Percentiles rank a stretch among this genome's conserved stretches.
Evolutionary conservation across 148 eudicot genomes (phyloP).

Genomic region (Mesembryanthemum crystallinum): DNA sequence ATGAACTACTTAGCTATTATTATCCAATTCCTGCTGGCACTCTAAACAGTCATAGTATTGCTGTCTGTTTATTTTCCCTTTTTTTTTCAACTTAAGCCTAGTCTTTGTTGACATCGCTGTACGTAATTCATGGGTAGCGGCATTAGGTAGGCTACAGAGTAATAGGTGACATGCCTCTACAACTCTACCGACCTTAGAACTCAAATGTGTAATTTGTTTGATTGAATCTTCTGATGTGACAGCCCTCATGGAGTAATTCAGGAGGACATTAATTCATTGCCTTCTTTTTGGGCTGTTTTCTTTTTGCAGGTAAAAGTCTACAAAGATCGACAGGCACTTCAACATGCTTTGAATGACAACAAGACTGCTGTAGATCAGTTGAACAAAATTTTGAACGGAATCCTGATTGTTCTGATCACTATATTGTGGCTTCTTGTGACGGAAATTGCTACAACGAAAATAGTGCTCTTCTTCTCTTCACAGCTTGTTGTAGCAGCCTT

Average conservation of each 20-base stretch:
- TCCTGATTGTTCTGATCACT: slow-evolving; percentile 41
- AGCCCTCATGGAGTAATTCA: neutral
- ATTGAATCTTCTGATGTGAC: neutral
- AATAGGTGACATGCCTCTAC: neutral
- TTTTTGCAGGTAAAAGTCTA: slow-evolving; percentile 57
- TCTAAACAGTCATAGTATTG: neutral
- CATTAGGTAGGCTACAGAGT: no score
- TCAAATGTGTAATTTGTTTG: neutral
- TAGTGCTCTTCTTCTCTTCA: slow-evolving; percentile 61
- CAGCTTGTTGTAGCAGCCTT: slow-evolving; percentile 73
- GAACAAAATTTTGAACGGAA: slow-evolving; percentile 50
- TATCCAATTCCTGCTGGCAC: neutral
- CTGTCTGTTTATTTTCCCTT: neutral
- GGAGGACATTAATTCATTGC: neutral
- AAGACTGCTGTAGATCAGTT: slow-evolving; percentile 75
- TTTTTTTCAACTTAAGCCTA: neutral
- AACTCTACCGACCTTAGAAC: neutral
- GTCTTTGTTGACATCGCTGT: neutral
- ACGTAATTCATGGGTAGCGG: no score
- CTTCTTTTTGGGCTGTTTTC: neutral
- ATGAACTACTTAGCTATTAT: neutral
- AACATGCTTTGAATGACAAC: slow-evolving; percentile 79
- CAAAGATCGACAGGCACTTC: slow-evolving; percentile 64
- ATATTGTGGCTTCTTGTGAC: slow-evolving; percentile 63
- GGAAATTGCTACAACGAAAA: slow-evolving; percentile 53